A percentile compares a stretch with the other conserved stretches of the same genome.
Evolutionary conservation across 2,329 filamentous ascomycete species (phyloP).

Genomic region (Elsinoe arachidis): DNA sequence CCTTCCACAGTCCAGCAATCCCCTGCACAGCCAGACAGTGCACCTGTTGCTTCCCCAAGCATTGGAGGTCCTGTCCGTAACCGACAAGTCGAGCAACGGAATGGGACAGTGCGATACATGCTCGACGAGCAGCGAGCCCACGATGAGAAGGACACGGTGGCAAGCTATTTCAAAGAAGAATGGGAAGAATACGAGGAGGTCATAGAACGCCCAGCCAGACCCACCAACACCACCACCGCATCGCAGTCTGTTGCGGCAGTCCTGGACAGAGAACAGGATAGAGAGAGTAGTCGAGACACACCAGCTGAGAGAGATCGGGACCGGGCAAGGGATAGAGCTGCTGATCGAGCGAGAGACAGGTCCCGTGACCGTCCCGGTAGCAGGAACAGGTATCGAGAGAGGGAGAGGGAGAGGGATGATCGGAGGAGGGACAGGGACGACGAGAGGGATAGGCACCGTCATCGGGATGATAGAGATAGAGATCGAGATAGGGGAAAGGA

Average conservation of each 20-base stretch:
- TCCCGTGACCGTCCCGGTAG: neutral
- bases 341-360: neutral
- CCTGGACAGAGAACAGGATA: constrained; percentile 20
- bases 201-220: constrained; percentile 47
- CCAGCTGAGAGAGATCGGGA: constrained; percentile 20
- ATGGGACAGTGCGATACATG: constrained; percentile 81
- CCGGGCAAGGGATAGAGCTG: constrained; percentile 7
- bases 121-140: constrained; percentile 69
- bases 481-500: constrained; percentile 19
- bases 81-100: constrained; percentile 39
- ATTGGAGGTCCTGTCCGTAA: constrained; percentile 23
- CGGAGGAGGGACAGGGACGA: neutral
- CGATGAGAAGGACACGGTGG: constrained; percentile 59
- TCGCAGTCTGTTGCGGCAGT: constrained; percentile 9
- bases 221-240: constrained; percentile 15
- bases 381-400: neutral
- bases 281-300: constrained; percentile 21
- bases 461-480: constrained; percentile 20
- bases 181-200: constrained; percentile 72
- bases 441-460: constrained; percentile 21
- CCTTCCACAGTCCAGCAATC: constrained; percentile 19
- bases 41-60: constrained; percentile 17
- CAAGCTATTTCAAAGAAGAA: constrained; percentile 61
- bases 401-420: constrained; percentile 1
- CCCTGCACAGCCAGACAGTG: constrained; percentile 31